Percentiles rank a stretch among this genome's conserved stretches.
Conservation (phyloP, 2,329 filamentous ascomycete genomes). For the Chalaropsis ovoidea region DNA sequence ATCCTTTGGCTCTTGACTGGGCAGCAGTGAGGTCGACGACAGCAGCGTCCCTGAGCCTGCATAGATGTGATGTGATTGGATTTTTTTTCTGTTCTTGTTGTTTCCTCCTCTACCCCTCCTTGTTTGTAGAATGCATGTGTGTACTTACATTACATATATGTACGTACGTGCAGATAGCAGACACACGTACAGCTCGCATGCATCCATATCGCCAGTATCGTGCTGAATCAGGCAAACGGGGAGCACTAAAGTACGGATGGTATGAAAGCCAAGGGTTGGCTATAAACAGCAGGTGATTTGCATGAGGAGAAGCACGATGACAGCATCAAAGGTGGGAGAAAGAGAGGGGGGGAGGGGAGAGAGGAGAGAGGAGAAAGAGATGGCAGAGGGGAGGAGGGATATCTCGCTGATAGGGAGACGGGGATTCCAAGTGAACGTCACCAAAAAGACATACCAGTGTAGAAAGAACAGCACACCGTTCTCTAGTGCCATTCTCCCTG, state of each 20-base stretch:
- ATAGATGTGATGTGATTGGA: no score
- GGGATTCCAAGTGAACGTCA: background rate
- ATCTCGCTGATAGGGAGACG: background rate
- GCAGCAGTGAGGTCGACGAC: background rate
- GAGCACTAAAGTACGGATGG: background rate
- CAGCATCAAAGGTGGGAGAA: background rate
- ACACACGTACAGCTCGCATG: background rate
- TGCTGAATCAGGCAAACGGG: constrained; percentile 2
- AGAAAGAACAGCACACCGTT: background rate
- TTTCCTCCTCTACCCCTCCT: background rate
- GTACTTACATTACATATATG: background rate
- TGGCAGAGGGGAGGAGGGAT: background rate
- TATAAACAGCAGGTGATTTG: background rate
- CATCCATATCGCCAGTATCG: background rate
- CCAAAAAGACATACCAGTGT: background rate
- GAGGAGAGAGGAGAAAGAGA: no score
- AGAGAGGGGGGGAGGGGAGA: background rate
- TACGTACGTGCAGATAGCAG: background rate
- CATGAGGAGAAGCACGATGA: background rate
- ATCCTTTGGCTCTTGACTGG: background rate
- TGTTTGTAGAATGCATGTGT: background rate
- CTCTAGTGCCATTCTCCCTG: no score
- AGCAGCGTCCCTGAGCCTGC: background rate
- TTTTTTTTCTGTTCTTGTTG: background rate
- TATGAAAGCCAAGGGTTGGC: background rate